A percentile compares a stretch with the other conserved stretches of the same genome.
These are phyloP conservation scores for Paraphaeosphaeria sporulosa DNA, from an alignment of 2,329 filamentous ascomycete genomes.

Conservation along the genomic window DNA sequence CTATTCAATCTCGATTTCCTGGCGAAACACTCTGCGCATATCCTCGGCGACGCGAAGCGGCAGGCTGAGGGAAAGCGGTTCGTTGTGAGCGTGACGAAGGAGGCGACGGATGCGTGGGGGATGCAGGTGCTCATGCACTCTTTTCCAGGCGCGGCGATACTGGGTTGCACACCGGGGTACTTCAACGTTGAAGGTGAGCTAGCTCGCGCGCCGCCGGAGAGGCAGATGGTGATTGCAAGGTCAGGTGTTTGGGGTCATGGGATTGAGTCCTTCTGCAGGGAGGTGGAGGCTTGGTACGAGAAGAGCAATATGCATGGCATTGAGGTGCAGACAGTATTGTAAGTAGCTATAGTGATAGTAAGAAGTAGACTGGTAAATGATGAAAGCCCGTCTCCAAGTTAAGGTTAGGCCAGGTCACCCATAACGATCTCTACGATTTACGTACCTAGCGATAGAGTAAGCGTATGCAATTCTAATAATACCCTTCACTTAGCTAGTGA, in stretches of 20 bases:
- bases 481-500: too few relatives aligned
- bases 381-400: too few relatives aligned
- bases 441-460: too few relatives aligned
- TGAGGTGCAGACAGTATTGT: constrained; percentile 12
- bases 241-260: constrained; percentile 28
- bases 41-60: constrained; percentile 19
- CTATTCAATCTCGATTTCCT: constrained; percentile 22
- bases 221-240: constrained; percentile 23
- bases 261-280: constrained; percentile 25
- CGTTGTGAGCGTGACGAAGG: constrained; percentile 17
- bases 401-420: too few relatives aligned
- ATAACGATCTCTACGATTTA: too few relatives aligned
- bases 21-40: constrained; percentile 26
- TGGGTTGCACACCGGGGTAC: constrained; percentile 29
- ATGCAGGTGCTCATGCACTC: constrained; percentile 24
- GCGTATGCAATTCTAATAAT: too few relatives aligned
- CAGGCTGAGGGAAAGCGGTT: constrained; percentile 19
- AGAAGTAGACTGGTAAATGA: too few relatives aligned
- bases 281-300: constrained; percentile 25
- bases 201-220: constrained; percentile 24
- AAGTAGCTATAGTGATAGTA: too few relatives aligned
- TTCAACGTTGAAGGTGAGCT: constrained; percentile 29
- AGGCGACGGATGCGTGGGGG: constrained; percentile 25
- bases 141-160: constrained; percentile 21
- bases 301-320: constrained; percentile 13